Percentiles rank a stretch among this genome's conserved stretches.
phyloP scores from a whole-genome alignment of 768 basidiomycete species.

The Clitopilus hobsonii region DNA sequence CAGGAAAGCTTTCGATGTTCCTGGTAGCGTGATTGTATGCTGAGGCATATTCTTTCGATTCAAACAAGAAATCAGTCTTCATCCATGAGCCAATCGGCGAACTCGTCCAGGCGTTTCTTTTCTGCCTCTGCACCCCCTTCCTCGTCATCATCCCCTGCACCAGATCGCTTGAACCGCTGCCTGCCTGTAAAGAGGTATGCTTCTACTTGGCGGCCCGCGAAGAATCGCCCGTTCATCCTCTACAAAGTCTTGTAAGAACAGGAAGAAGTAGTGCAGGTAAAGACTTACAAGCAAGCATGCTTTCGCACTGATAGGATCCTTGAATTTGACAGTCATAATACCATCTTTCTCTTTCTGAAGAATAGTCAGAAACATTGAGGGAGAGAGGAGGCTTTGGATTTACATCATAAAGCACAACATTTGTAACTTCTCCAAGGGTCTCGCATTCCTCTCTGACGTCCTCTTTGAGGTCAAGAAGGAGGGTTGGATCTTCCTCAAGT shows the following conservation, averaged over 20 bases:
- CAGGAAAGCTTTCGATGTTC: constrained; percentile 8
- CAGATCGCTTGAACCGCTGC: constrained; percentile 76
- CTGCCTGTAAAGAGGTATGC: constrained; percentile 80
- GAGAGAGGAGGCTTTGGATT: constrained; percentile 26
- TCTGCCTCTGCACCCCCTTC: constrained; percentile 72
- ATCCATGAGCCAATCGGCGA: constrained; percentile 86
- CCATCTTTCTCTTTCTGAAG: constrained; percentile 86
- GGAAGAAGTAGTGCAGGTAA: background rate
- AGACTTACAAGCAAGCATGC: constrained; percentile 79
- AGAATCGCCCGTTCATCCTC: constrained; percentile 96
- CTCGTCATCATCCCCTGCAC: constrained; percentile 56
- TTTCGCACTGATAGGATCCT: constrained; percentile 86
- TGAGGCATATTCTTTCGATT: too few relatives aligned
- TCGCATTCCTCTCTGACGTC: constrained; percentile 95
- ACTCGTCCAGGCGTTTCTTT: constrained; percentile 81
- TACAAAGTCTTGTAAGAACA: constrained; percentile 20
- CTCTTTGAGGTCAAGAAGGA: constrained; percentile 91
- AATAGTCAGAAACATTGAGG: constrained; percentile 1
- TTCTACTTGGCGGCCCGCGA: constrained; percentile 77
- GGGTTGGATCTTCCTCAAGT: constrained; percentile 77
- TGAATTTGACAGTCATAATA: constrained; percentile 95
- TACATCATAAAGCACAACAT: constrained; percentile 93
- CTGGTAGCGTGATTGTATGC: background rate
- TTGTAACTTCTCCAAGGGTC: constrained; percentile 89
- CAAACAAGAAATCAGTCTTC: constrained; percentile 44